Evolutionary conservation across 1,284 basidiomycete species (phyloP), one percentile per base, ranked within the genome.

Genomic region (Marasmius oreades): DNA sequence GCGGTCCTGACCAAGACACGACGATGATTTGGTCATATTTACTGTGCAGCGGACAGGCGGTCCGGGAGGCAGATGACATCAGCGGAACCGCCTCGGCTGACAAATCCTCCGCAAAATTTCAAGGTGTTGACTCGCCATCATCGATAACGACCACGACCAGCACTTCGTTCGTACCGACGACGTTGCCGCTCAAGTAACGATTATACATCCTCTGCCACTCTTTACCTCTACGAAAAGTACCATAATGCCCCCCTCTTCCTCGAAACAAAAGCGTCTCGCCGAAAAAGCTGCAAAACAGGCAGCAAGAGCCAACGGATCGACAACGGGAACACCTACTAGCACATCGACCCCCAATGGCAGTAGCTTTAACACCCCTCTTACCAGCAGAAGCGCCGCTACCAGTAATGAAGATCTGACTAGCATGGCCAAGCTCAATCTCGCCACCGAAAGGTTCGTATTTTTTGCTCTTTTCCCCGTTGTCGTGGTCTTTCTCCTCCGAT

Each of bases 231-330:
- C 20, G 1, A 42, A 42, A 42, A n/a, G 3, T 20, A 20, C 39
- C 7, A 51, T 50, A 55, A 90, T 91, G 89, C 67, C 89, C 0
- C 88, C 89, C 51, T 92, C 90, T 55, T 79, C 86, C 43, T 89
- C 90, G 47, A 92, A 92, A 69, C 89, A 90, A 78, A 90, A 94
- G 71, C 84, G 93, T 53, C 82, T 95, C 56, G 92, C 90, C 60
- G 92, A 93, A 73, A 95, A 95, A 74, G 92, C 90, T 44, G 93
- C 93, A 59, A 94, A 93, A 74, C 92, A 92, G 72, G 77, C 73
- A 54, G 76, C 85, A 34, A 72, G 77, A n/a, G 84, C 76, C 60
- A 72, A 61, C 16, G 77, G 75, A 53, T 78, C 77, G 36, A 28
- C 47, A 12, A 50, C 47, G 12, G 47, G 24, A 20, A 68, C 71